These are phyloP conservation scores for Scleroderma citrinum DNA, from an alignment of 768 basidiomycete species.

Conservation along the genomic window DNA sequence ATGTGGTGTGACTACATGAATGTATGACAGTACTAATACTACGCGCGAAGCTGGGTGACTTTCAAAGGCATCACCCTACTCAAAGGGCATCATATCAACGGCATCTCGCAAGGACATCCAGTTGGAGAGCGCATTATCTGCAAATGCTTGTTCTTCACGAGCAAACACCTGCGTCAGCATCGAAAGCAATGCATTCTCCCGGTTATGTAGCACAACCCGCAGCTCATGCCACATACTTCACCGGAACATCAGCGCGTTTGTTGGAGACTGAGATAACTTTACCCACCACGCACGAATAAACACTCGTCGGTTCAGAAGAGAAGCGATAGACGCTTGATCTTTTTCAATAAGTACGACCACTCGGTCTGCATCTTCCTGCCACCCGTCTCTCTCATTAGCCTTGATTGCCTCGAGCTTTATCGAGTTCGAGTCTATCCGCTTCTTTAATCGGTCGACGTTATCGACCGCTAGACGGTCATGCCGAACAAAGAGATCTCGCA, in stretches of 20 bases:
- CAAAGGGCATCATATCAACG: constrained; percentile 81
- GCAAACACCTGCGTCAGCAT: constrained; percentile 68
- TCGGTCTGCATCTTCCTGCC: constrained; percentile 83
- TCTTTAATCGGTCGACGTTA: constrained; percentile 81
- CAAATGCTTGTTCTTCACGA: constrained; percentile 65
- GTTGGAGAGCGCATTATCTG: constrained; percentile 55
- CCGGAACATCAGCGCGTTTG: constrained; percentile 4
- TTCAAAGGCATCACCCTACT: constrained; percentile 47
- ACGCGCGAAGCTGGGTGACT: too few species aligned
- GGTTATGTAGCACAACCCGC: constrained; percentile 86
- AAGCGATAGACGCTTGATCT: constrained; percentile 76
- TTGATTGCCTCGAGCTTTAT: constrained; percentile 74
- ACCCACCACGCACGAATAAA: constrained; percentile 84
- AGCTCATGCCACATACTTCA: constrained; percentile 91
- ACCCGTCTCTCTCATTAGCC: constrained; percentile 67
- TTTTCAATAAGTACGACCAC: constrained; percentile 68
- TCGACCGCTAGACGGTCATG: constrained; percentile 88
- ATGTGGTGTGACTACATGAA: constrained; percentile 4
- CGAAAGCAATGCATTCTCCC: constrained; percentile 79
- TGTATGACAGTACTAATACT: not conserved
- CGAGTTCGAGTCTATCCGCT: constrained; percentile 72
- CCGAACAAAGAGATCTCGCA: constrained; percentile 79
- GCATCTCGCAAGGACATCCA: constrained; percentile 72
- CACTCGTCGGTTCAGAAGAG: constrained; percentile 69
- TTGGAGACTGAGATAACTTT: not conserved